Evolutionary conservation across 805 yeast genomes (phyloP), one percentile per base, ranked within the genome.

Genomic region (Candida argentea): DNA sequence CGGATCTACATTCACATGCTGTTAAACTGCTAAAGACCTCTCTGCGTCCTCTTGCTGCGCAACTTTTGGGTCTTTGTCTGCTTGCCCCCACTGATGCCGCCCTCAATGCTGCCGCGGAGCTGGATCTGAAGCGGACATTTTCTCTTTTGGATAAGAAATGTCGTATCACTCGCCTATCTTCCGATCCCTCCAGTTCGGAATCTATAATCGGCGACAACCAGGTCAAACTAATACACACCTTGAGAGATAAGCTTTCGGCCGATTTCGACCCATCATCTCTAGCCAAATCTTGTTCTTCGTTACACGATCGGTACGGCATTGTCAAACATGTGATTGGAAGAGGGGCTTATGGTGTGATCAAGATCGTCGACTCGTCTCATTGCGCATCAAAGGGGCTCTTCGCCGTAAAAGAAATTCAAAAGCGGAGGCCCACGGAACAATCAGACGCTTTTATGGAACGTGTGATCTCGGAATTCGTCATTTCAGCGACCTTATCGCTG

Each of bases 401-500:
- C 25, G 65, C 61, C 3, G 60, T 57, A 6, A 57, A 57, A 22
- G 61, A 56, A 31, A 39, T 56, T 18, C 42, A 38, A 25, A 40
- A 40, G 20, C 40, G 50, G 11, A 42, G 37, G 21, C 22, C 32
- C 16, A 38, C 40, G 16, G 61, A 55, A 27, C 26, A 48, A 11
- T 36, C 33, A 22, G 62, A 59, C 25, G 65, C 62, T 43, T 80
- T 73, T 48, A 66, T 73, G 27, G 76, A 77, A 29, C 70, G 96
- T 13, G 74, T 85, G 31, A 78, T 93, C 9, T 79, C 94, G 6
- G 97, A 91, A 48, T 87, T 89, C 61, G 83, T 91, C 49, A 82
- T 87, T 26, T 76, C 94, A 1, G 76, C 76, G 22, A 78, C 83
- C 17, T 63, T 80, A 48, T 79, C 74, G 38, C 91, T 67, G 60